Base-by-base conservation (phyloP, 495 filamentous ascomycete species). In the Hypoxylon cercidicola region DNA sequence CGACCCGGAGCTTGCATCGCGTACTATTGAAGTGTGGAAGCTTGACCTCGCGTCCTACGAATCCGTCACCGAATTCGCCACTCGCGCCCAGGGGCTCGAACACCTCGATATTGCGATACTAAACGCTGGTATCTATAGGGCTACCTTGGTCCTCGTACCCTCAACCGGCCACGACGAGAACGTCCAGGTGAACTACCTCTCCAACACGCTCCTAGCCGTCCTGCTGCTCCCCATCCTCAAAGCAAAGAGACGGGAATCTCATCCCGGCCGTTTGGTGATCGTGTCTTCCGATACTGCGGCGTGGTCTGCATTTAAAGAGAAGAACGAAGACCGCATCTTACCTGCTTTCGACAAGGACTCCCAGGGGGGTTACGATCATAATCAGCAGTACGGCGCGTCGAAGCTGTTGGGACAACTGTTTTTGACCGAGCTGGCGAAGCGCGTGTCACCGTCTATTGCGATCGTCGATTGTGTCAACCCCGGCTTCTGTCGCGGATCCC, bases 31-130 rank as follows among this genome's bases (percentile, higher is more conserved):
- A 44, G 79, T 83, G 10, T 85, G 80, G 81, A 58, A 75, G 21
- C 68, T 86, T 0, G 83, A 86, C 52, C 69, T 85, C 12, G 50
- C 68, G 2, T 70, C 72, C 1, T 82, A 81, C 48, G 73, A 73
- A 0, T 77, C 74, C 0, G 60, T 78, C 6, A 37, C 49, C 13
- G 64, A 60, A 0, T 85, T 86, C 59, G 72, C 71, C 0, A 68
- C 73, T 3, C 53, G 74, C 0, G 73, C 70, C 15, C 71, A 71
- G 18, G 45, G 50, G 1, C 69, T 83, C 0, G 40, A 63, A 0
- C 69, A 74, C 0, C 48, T 85, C 1, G 79, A 85, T 52, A 71
- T 80, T 8, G 69, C 73, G 0, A 63, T 84, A 4, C 70, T 83
- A 18, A 85, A 85, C 55, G 80, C 79, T 0, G 82, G 81, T 2